Evolutionary conservation across 1,139 yeast genomes (phyloP).

Genomic region (Scheffersomyces segobiensis): DNA sequence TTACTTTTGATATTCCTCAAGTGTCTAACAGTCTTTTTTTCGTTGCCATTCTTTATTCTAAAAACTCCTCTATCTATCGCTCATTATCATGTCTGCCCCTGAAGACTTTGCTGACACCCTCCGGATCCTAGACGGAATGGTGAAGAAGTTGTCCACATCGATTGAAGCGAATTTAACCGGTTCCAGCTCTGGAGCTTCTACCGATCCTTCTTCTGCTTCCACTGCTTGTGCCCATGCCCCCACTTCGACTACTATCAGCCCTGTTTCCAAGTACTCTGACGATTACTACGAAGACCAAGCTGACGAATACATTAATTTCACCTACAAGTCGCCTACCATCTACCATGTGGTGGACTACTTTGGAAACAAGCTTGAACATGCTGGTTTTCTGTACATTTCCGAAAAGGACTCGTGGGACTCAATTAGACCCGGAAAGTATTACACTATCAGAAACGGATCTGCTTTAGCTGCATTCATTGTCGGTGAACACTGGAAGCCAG

Average conservation of each 20-base stretch:
- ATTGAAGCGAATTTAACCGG: background rate
- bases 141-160: background rate
- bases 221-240: background rate
- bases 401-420: conserved; percentile 51
- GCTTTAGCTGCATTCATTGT: conserved; percentile 57
- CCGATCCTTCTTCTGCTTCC: background rate
- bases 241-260: background rate
- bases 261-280: conserved; percentile 12
- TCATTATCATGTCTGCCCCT: background rate
- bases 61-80: background rate
- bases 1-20: background rate
- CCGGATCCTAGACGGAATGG: background rate
- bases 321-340: conserved; percentile 61
- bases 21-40: background rate
- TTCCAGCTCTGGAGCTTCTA: background rate
- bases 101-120: conserved; percentile 6
- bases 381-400: conserved; percentile 55
- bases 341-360: conserved; percentile 57
- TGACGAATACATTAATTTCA: conserved; percentile 55
- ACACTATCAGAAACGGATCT: conserved; percentile 57
- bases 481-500: conserved; percentile 58
- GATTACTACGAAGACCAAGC: conserved; percentile 41
- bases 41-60: background rate
- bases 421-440: conserved; percentile 48
- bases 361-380: conserved; percentile 37